Evolutionary conservation across 768 basidiomycete species (phyloP), one percentile per base, ranked within the genome.

Genomic region (Termitomyces sp.): DNA sequence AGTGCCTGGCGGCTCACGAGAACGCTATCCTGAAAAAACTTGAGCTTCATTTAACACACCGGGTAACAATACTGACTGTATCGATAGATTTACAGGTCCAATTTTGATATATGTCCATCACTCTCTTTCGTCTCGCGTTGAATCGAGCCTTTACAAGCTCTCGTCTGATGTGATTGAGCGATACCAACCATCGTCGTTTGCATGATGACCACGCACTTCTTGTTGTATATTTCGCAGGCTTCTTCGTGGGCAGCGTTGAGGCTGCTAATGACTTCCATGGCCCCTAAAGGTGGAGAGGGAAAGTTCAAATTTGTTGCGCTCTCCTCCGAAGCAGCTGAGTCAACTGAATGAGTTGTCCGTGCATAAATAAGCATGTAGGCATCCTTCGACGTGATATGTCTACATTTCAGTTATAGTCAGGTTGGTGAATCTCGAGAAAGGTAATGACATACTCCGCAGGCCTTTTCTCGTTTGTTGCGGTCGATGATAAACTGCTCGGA

Each of bases 361-460:
- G 82, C 79, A 69, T 98, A 98, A 52, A 98, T 85, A 32, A 98
- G 78, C 93, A 98, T 96, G 70, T 98, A 97, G 6, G 92, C 93
- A 62, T 97, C 93, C 70, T 81, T 88, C 2, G 93, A 93, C 2
- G 81, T 75, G 59, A 88, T 77, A 38, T 76, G 73, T 57, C 78
- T 81, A 57, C 22, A n/a, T 51, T 53, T 54, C 62, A 58, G 30
- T 35, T 41, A n/a, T 30, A 45, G 53, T 46, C 35, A 54, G 30
- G 22, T 32, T 43, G 15, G 21, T 11, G 9, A 17, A 5, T 32
- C 2, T 21, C 11, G 12, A 32, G 28, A 22, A 24, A 28, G 30
- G 24, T 42, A 19, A 40, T 30, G 3, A 28, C 54, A 43, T 38
- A 58, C 58, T 58, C 43, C 43, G 50, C n/a, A 19, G 21, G 35